phyloP scores from a whole-genome alignment of 495 filamentous ascomycete species.

The Podospora tetraspora region DNA sequence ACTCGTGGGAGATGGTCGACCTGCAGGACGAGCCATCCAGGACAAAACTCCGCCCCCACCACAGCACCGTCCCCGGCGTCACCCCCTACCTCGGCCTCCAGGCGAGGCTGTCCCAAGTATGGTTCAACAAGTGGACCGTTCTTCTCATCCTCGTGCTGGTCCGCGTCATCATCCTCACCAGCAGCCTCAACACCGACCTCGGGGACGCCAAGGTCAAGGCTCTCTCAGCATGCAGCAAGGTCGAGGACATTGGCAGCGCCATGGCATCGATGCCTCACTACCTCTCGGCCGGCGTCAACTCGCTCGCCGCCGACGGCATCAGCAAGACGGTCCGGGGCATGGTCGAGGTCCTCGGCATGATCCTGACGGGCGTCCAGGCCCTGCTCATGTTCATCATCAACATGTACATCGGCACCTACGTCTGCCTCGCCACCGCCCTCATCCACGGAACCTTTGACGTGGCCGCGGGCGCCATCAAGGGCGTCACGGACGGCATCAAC shows the following conservation, averaged over 20 bases:
- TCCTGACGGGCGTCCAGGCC: constrained; percentile 76
- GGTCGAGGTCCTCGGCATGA: constrained; percentile 66
- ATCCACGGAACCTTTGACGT: constrained; percentile 70
- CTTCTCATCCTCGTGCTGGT: constrained; percentile 79
- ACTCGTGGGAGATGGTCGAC: constrained; percentile 24
- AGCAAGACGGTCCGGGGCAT: constrained; percentile 72
- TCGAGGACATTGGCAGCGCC: constrained; percentile 90
- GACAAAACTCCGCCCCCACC: constrained; percentile 15
- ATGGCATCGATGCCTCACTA: constrained; percentile 98
- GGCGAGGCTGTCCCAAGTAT: constrained; percentile 85
- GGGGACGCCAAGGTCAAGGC: constrained; percentile 71
- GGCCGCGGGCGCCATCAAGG: constrained; percentile 61
- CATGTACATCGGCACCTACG: constrained; percentile 79
- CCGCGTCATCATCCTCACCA: constrained; percentile 68
- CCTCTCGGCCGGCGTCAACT: constrained; percentile 81
- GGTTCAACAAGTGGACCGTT: constrained; percentile 97
- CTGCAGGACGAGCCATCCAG: constrained; percentile 4
- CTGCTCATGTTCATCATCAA: constrained; percentile 87
- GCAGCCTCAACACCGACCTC: constrained; percentile 65
- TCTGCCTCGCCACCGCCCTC: constrained; percentile 77
- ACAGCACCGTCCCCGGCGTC: constrained; percentile 40
- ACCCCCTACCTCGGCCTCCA: constrained; percentile 91
- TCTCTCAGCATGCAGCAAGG: constrained; percentile 77
- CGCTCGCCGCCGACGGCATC: constrained; percentile 69
- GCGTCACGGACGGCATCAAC: constrained; percentile 69